Evolutionary conservation across 2,329 filamentous ascomycete genomes (phyloP), one percentile per base, ranked within the genome.

Genomic region (Paradendryphiella salina): DNA sequence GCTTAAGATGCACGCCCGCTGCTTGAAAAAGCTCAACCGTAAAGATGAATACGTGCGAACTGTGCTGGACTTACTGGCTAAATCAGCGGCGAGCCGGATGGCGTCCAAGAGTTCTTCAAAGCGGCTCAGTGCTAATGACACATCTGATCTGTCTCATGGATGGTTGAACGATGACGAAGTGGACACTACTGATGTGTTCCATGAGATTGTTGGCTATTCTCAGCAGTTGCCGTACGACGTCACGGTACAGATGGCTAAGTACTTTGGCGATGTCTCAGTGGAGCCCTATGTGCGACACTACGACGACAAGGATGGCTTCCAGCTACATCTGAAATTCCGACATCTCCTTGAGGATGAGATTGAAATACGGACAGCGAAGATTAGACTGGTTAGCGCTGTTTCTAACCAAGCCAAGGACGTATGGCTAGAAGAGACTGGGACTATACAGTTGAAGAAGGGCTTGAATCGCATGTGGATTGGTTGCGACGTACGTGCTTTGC

Each of bases 1-100:
- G 82, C 80, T 97, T 5, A 83, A 89, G 57, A 87, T 96, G 80
- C 94, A 96, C 69, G 84, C 89, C 0, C 82, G 83, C 40, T 97
- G 92, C 70, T 79, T 99, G 21, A 87, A 88, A 58, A 82, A 89
- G 61, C 80, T 96, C 21, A 80, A 87, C 40, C 84, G 85, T 11
- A 85, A 85, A 52, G 88, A 93, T 44, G 90, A 96, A 55, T 95
- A 91, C 64, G 85, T 92, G 13, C 83, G 84, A 18, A 85, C 89
- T 7, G 80, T 90, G 7, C 77, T 96, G 11, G 87, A 88, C 63
- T 76, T 96, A 1, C 75, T 94, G 9, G 83, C 82, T 6, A 91
- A 89, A 66, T 82, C 84, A 0, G 85, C 73, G 26, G 70, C 68
- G 18, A 71, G 67, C 34, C 59, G 60, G 31, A 69, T 67, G 42